Conservation (phyloP, 768 basidiomycete species). For the Podaxis sp. region DNA sequence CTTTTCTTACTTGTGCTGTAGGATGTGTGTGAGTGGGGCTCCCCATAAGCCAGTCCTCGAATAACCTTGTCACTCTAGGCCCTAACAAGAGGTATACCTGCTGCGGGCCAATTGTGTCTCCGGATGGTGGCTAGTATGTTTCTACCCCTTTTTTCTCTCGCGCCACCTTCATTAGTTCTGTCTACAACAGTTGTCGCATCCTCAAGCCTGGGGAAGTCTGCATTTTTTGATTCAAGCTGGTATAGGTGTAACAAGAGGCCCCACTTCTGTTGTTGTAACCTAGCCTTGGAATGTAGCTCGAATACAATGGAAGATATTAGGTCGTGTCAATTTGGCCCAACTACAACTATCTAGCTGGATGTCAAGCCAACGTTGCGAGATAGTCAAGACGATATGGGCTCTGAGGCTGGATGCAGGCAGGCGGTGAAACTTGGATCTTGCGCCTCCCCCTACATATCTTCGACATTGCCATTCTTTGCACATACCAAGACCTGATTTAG, state of each 20-base stretch:
- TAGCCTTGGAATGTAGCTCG: too few relatives aligned
- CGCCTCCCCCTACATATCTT: too few relatives aligned
- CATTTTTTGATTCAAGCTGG: constrained; percentile 5
- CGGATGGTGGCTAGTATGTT: constrained; percentile 16
- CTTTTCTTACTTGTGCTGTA: background rate
- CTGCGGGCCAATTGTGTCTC: constrained; percentile 15
- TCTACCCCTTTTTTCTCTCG: background rate
- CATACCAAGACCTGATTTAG: too few relatives aligned
- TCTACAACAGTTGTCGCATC: constrained; percentile 17
- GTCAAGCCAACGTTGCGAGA: background rate
- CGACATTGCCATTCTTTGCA: too few relatives aligned
- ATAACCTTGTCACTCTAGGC: background rate
- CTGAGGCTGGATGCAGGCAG: too few relatives aligned
- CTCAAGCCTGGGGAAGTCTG: constrained; percentile 20
- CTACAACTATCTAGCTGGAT: background rate
- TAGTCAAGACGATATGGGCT: too few relatives aligned
- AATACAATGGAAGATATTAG: too few relatives aligned
- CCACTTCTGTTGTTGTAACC: background rate
- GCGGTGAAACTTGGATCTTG: too few relatives aligned
- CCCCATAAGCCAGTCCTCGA: constrained; percentile 1
- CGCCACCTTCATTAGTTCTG: too few relatives aligned
- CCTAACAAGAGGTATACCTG: constrained; percentile 14
- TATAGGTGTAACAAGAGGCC: too few relatives aligned
- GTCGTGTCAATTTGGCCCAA: background rate
- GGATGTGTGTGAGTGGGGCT: background rate